Percentiles rank a stretch among this genome's conserved stretches.
Conservation (phyloP, 495 filamentous ascomycete species). For the Trypethelium eluteriae region DNA sequence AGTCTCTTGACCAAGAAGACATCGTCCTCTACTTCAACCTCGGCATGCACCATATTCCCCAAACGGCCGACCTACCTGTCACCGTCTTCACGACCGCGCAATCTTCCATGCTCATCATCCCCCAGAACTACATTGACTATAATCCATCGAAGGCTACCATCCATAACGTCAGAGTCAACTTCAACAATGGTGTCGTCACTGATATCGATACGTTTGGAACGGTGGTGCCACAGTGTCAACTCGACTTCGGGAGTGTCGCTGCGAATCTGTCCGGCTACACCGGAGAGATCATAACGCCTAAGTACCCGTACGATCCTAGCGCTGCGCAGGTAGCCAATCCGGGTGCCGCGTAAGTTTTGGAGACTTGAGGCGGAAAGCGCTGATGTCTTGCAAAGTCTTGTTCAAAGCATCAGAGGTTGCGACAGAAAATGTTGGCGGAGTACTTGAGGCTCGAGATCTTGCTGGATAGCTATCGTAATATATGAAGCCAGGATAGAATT, state of each 20-base stretch:
- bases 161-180: conserved; percentile 38
- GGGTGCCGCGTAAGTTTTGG: neutral
- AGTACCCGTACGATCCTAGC: conserved; percentile 37
- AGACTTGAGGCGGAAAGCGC: neutral
- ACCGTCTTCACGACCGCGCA: conserved; percentile 24
- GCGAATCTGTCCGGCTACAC: conserved; percentile 34
- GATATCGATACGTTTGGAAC: conserved; percentile 38
- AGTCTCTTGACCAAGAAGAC: conserved; percentile 48
- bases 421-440: too few relatives aligned
- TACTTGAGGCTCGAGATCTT: too few relatives aligned
- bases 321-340: conserved; percentile 10
- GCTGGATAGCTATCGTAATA: too few relatives aligned
- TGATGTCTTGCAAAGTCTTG: neutral
- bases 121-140: conserved; percentile 19
- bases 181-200: conserved; percentile 33
- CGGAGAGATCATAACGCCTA: conserved; percentile 42
- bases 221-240: conserved; percentile 20
- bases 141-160: conserved; percentile 15
- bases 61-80: conserved; percentile 50
- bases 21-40: conserved; percentile 50
- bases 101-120: conserved; percentile 18
- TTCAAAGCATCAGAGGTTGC: neutral
- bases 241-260: conserved; percentile 19
- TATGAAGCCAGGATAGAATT: too few relatives aligned
- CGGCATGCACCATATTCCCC: conserved; percentile 52